Conservation (phyloP, 768 basidiomycete species). For the Mycena epipterygia region DNA sequence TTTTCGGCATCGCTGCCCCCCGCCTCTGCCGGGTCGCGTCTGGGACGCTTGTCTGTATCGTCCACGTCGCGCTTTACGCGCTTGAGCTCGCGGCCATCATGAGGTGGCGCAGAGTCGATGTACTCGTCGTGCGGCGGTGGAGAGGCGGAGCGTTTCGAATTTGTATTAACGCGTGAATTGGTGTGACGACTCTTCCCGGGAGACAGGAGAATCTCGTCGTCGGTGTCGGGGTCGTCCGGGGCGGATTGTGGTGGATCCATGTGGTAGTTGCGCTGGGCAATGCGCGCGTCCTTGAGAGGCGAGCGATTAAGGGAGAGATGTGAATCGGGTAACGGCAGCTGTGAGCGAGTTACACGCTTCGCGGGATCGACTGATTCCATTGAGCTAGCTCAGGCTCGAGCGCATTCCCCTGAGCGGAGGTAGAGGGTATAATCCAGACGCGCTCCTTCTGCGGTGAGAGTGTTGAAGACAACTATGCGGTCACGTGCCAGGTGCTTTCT, state of each 20-base stretch:
- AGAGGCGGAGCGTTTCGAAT: conserved; percentile 58
- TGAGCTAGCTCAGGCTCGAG: conserved; percentile 12
- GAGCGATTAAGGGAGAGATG: conserved; percentile 59
- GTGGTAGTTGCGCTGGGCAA: conserved; percentile 47
- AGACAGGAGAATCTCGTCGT: conserved; percentile 64
- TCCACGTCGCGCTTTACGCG: conserved; percentile 29
- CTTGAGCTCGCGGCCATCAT: conserved; percentile 31
- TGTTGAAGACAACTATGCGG: conserved; percentile 10
- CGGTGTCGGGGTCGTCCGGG: conserved; percentile 48
- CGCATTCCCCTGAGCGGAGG: background rate
- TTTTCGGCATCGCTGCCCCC: conserved; percentile 33
- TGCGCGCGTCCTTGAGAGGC: conserved; percentile 67
- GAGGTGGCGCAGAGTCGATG: conserved; percentile 1
- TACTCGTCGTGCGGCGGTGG: conserved; percentile 36
- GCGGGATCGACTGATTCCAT: conserved; percentile 43
- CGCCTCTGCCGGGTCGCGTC: background rate
- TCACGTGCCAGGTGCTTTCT: background rate
- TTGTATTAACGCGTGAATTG: conserved; percentile 33
- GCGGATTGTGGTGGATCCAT: conserved; percentile 21
- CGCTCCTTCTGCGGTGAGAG: background rate
- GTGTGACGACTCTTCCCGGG: conserved; percentile 49
- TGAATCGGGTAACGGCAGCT: conserved; percentile 62
- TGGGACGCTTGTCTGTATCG: conserved; percentile 16
- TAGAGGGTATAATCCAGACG: background rate
- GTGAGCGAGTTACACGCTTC: conserved; percentile 65